Conservation (phyloP, 306 rosid genomes). For the Macrotyloma uniflorum region DNA sequence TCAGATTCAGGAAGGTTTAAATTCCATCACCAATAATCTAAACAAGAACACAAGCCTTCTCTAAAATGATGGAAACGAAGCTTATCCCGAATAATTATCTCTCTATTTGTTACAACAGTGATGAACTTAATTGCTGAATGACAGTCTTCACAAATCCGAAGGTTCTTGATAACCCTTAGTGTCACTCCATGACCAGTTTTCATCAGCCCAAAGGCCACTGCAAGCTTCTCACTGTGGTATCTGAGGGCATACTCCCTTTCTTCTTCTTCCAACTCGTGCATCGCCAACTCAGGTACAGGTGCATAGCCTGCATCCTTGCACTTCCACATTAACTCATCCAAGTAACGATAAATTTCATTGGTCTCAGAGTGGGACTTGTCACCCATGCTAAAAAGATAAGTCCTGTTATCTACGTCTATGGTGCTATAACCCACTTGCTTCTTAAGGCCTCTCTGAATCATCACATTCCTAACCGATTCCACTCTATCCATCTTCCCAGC, state of each 20-base stretch:
- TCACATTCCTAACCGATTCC: conserved; percentile 67
- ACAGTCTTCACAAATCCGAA: conserved; percentile 91
- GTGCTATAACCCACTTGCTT: conserved; percentile 89
- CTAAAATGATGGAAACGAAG: conserved; percentile 85
- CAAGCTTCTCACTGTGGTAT: conserved; percentile 94
- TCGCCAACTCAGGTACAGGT: conserved; percentile 52
- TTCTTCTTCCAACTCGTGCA: conserved; percentile 95
- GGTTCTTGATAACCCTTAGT: conserved; percentile 83
- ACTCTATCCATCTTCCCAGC: conserved; percentile 83
- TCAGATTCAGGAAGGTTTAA: conserved; percentile 9
- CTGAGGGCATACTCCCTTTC: conserved; percentile 94
- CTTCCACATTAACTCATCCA: conserved; percentile 69
- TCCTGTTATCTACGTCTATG: conserved; percentile 55
- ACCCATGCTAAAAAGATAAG: conserved; percentile 75
- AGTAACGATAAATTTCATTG: conserved; percentile 52
- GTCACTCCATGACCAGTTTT: conserved; percentile 55
- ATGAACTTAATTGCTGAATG: conserved; percentile 81
- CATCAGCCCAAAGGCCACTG: conserved; percentile 81
- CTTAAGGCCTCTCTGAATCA: conserved; percentile 67
- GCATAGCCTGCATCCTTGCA: conserved; percentile 79
- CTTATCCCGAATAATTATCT: conserved; percentile 77
- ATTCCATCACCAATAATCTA: conserved; percentile 75
- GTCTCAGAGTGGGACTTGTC: conserved; percentile 71
- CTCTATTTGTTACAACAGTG: conserved; percentile 65
- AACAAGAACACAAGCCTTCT: conserved; percentile 79